These are phyloP conservation scores for Termitomyces sp. DNA, from an alignment of 768 basidiomycete species.

Conservation along the genomic window DNA sequence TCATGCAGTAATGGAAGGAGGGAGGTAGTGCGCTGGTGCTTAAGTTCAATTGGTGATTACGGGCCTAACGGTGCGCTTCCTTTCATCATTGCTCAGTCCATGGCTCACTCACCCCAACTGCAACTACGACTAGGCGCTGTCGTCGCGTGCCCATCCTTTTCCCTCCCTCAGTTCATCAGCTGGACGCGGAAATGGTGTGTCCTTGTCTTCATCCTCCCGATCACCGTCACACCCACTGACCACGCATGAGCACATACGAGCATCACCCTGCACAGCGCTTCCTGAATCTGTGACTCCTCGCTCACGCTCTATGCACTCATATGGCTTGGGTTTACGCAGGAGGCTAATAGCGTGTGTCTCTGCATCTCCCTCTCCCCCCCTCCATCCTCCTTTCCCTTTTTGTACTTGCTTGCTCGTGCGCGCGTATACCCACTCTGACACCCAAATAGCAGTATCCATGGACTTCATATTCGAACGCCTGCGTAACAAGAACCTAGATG, in stretches of 20 bases:
- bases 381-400: neutral
- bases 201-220: neutral
- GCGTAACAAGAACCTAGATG: constrained; percentile 82
- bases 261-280: no score
- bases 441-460: constrained; percentile 76
- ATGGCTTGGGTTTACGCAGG: constrained; percentile 89
- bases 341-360: constrained; percentile 82
- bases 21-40: no score
- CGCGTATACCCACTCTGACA: no score
- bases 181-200: constrained; percentile 83
- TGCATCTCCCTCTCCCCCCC: no score
- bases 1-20: no score
- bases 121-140: no score
- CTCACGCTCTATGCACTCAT: constrained; percentile 96
- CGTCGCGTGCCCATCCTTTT: constrained; percentile 94
- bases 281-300: constrained; percentile 91
- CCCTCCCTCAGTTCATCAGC: constrained; percentile 88
- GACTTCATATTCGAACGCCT: constrained; percentile 87
- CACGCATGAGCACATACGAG: neutral
- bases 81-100: no score
- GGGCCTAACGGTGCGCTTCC: no score
- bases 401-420: constrained; percentile 2
- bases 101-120: no score
- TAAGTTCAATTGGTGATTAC: no score
- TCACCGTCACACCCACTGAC: neutral